A percentile compares a stretch with the other conserved stretches of the same genome.
phyloP scores from a whole-genome alignment of 257 asterid species.

The Jacaranda mimosifolia region DNA sequence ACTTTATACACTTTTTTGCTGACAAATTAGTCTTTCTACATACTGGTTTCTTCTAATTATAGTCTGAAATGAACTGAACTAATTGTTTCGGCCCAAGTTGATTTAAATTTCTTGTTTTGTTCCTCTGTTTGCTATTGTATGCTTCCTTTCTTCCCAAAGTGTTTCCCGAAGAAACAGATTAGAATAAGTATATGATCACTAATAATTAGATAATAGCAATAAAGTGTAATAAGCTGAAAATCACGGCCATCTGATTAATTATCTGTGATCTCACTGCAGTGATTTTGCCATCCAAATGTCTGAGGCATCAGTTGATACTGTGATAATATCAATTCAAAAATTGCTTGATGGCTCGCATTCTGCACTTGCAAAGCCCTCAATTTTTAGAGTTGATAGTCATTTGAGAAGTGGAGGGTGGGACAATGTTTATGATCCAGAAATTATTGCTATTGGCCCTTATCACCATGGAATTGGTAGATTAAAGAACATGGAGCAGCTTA shows the following conservation, averaged over 20 bases:
- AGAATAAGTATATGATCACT: background rate
- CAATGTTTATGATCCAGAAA: background rate
- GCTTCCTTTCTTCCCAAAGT: too few species aligned
- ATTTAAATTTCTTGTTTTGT: too few species aligned
- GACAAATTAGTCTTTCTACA: background rate
- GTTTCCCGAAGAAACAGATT: too few species aligned
- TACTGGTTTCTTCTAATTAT: background rate
- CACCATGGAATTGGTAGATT: background rate
- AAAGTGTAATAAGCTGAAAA: background rate
- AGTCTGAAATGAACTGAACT: background rate
- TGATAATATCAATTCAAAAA: background rate
- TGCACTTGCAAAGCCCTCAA: background rate
- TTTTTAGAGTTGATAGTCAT: background rate
- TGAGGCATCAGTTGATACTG: background rate
- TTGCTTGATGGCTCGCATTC: background rate
- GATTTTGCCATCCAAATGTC: too few species aligned
- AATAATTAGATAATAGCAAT: background rate
- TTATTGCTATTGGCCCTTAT: constrained; percentile 21
- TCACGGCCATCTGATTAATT: background rate
- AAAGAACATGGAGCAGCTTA: constrained; percentile 3
- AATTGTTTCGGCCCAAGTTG: too few species aligned
- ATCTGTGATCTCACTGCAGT: too few species aligned
- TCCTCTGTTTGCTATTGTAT: too few species aligned
- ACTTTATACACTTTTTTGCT: background rate
- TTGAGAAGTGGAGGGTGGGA: too few species aligned